Evolutionary conservation across 805 yeast genomes (phyloP).

Genomic region (Komagataella ulmi): DNA sequence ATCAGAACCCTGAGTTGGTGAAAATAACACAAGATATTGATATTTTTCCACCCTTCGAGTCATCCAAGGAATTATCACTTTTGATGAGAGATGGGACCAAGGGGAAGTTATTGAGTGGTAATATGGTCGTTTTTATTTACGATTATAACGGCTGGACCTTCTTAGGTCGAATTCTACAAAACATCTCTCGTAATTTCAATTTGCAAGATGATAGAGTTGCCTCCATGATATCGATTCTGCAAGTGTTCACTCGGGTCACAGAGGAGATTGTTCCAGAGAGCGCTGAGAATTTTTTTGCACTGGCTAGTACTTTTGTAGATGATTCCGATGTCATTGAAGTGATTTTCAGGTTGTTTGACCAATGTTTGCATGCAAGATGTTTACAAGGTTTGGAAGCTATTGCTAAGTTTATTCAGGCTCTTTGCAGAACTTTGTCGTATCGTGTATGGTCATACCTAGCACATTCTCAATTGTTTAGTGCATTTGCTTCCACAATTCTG

Average conservation of each 20-base stretch:
- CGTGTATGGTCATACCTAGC: slow-evolving; percentile 71
- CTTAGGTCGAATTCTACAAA: slow-evolving; percentile 66
- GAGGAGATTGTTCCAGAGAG: slow-evolving; percentile 20
- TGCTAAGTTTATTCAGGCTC: slow-evolving; percentile 32
- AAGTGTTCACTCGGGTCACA: slow-evolving; percentile 34
- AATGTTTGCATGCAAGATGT: slow-evolving; percentile 44
- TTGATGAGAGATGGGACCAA: slow-evolving; percentile 39
- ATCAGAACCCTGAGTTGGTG: slow-evolving; percentile 36
- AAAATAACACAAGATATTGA: slow-evolving; percentile 26
- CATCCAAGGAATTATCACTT: slow-evolving; percentile 28
- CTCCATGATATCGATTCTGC: slow-evolving; percentile 12
- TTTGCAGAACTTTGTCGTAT: slow-evolving; percentile 35
- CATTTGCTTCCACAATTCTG: slow-evolving; percentile 32
- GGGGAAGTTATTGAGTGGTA: slow-evolving; percentile 44
- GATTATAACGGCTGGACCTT: slow-evolving; percentile 81
- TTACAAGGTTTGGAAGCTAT: slow-evolving; percentile 29
- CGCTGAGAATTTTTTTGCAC: slow-evolving; percentile 12
- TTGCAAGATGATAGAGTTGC: slow-evolving; percentile 11
- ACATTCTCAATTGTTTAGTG: slow-evolving; percentile 50
- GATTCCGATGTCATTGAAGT: slow-evolving; percentile 31
- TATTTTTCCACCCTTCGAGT: slow-evolving; percentile 37
- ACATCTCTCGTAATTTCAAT: slow-evolving; percentile 29
- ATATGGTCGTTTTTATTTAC: slow-evolving; percentile 52
- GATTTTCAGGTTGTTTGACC: slow-evolving; percentile 54
- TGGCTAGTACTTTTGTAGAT: slow-evolving; percentile 22